These are phyloP conservation scores for Aaosphaeria arxii DNA, from an alignment of 2,329 filamentous ascomycete species.

Conservation along the genomic window DNA sequence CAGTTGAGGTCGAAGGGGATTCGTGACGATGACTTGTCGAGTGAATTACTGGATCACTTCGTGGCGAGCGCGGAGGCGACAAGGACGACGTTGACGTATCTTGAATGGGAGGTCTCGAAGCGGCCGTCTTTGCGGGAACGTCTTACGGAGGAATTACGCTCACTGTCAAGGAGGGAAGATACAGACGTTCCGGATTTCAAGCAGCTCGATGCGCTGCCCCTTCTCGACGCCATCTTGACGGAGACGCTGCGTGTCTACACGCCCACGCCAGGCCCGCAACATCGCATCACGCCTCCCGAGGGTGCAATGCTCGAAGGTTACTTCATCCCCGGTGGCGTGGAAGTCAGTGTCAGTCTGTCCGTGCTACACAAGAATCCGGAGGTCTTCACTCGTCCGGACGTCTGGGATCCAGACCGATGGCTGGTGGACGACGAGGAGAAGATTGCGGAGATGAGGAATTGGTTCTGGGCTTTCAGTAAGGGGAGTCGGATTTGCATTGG, in stretches of 20 bases:
- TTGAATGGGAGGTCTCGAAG: conserved; percentile 52
- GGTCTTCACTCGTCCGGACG: conserved; percentile 37
- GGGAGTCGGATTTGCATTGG: conserved; percentile 45
- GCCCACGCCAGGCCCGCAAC: conserved; percentile 56
- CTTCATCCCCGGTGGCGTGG: conserved; percentile 23
- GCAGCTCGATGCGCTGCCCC: conserved; percentile 42
- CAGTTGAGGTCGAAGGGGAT: conserved; percentile 11
- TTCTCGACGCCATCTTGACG: conserved; percentile 55
- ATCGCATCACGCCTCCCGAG: conserved; percentile 21
- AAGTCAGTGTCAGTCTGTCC: conserved; percentile 38
- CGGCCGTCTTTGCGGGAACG: conserved; percentile 17
- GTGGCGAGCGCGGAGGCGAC: conserved; percentile 73
- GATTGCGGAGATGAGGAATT: conserved; percentile 33
- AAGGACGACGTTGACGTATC: conserved; percentile 62
- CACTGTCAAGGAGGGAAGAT: conserved; percentile 1
- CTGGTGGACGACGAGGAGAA: conserved; percentile 23
- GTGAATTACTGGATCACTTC: conserved; percentile 70
- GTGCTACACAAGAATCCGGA: conserved; percentile 39
- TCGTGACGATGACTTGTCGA: conserved; percentile 56
- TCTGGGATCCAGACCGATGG: conserved; percentile 35
- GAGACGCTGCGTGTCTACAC: conserved; percentile 58
- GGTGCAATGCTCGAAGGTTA: conserved; percentile 28
- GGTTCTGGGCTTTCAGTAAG: conserved; percentile 46
- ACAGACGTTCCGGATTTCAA: conserved; percentile 29
- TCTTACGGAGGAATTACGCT: conserved; percentile 38